phyloP scores from a whole-genome alignment of 2,329 filamentous ascomycete species.

The Thelonectria rubi region DNA sequence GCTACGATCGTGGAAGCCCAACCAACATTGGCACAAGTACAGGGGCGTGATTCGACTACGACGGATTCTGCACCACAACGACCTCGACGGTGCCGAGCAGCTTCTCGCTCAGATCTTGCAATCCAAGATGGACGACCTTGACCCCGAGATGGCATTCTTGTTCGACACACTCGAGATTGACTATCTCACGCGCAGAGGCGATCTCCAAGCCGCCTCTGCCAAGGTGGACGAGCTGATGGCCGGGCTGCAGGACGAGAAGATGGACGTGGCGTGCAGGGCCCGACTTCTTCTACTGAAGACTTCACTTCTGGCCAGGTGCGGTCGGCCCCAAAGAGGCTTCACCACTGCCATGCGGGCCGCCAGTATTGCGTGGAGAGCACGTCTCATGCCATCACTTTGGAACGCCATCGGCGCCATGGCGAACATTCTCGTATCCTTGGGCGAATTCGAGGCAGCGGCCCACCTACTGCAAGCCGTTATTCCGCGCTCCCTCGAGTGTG shows the following conservation, averaged over 20 bases:
- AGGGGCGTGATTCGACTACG: conserved; percentile 72
- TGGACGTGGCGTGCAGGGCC: conserved; percentile 71
- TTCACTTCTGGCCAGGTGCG: conserved; percentile 72
- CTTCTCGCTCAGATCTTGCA: conserved; percentile 63
- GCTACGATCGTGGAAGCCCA: conserved; percentile 78
- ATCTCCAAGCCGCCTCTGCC: conserved; percentile 57
- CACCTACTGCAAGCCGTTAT: conserved; percentile 74
- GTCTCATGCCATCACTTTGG: conserved; percentile 76
- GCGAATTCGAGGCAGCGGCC: conserved; percentile 74
- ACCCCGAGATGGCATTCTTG: conserved; percentile 61
- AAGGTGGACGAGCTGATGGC: conserved; percentile 58
- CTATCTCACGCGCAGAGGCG: conserved; percentile 58
- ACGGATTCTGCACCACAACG: conserved; percentile 66
- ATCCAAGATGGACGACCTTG: conserved; percentile 59
- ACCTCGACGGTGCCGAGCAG: conserved; percentile 60
- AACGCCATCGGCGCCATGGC: conserved; percentile 73
- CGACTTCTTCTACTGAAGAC: conserved; percentile 78
- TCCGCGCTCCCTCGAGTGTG: conserved; percentile 79
- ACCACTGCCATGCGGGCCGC: conserved; percentile 80
- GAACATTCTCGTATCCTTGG: conserved; percentile 73
- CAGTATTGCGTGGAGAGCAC: conserved; percentile 74
- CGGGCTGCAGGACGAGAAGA: conserved; percentile 55
- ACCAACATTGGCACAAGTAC: conserved; percentile 77
- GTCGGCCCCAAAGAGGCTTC: conserved; percentile 78
- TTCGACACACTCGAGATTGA: conserved; percentile 64